Base-by-base conservation (phyloP, 495 filamentous ascomycete genomes). In the Parmelia sp. region DNA sequence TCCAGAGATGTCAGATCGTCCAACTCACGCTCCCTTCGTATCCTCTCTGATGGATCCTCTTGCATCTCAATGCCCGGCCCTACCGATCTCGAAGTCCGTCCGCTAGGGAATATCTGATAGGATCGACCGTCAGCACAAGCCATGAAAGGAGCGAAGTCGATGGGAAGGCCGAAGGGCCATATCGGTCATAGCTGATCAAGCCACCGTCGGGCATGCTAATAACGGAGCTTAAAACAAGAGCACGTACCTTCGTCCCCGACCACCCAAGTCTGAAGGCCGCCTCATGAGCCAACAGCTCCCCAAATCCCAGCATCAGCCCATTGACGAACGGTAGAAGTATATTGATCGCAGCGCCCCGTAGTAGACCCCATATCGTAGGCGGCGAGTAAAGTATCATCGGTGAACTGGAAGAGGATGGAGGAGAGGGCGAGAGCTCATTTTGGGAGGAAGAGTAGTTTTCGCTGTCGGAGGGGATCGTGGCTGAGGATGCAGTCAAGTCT, bases 231-330 rank as follows among this genome's bases (percentile, higher is more conserved):
- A 15, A 17, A 29, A 27, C 7, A 0, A 15, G 1, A 29, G 23
- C 66, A 72, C 83, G 58, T 83, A 97, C 94, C 85, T 92, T 92
- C 67, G 94, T 97, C 58, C 87, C 86, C 47, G 88, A 86, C 94
- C 94, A 98, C 55, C 94, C 94, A 62, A 96, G 79, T 68, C 91
- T 81, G 71, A 92, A 98, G 17, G 94, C 94, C 15, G 89, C 84
- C 77, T 99, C 94, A 73, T 99, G 92, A 61, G 94, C 94, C 73
- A 97, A 88, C 44, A 99, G 78, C 76, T 99, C 94, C 29, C 94
- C 94, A 71, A 99, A 96, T 8, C 94, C 94, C 61, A 99, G 77
- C 94, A 99, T 99, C 76, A 99, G 81, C 27, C 94, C 94, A 75
- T 99, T 99, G 69, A 99, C 85, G 66, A 99, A 99, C 0, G 94